Evolutionary conservation across 352 stramenopile genomes (phyloP), one percentile per base, ranked within the genome.

Genomic region (Lagenidium sp.): DNA sequence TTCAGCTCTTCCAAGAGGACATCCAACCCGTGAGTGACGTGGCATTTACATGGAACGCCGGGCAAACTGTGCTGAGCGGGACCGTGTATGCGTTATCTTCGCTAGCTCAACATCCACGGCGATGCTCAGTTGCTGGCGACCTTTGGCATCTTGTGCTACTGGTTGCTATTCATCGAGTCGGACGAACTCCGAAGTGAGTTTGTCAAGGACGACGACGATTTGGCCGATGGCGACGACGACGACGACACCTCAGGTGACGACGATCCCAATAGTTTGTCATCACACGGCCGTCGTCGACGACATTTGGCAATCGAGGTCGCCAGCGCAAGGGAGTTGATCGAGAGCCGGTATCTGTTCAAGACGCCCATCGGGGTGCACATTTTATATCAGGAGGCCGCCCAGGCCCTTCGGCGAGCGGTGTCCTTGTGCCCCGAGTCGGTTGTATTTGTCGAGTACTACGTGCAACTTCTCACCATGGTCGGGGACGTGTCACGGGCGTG

Each of bases 71-170:
- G n/a, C n/a, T n/a, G n/a, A n/a, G n/a, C n/a, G n/a, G n/a, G n/a
- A n/a, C n/a, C n/a, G n/a, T n/a, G n/a, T n/a, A n/a, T n/a, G n/a
- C n/a, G n/a, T n/a, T n/a, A n/a, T n/a, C n/a, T n/a, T 22, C 32
- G 28, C 13, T 54, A 78, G 68, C 29, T 75, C 4, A 67, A 78
- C 32, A 34, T 78, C 18, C 58, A 82, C 16, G 48, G 80, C 32
- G 77, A 92, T 29, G 53, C 63, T 4, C 64, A 74, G 10, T 37
- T 92, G 43, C 52, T 86, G 18, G 69, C 64, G 19, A 80, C 68
- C 36, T 88, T 89, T 49, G 80, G 80, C 0, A 73, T 87, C 35
- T 40, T 92, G 25, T 89, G 80, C 52, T 92, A 89, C 41, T 92
- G 80, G 80, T 57, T 92, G 23, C 55, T 92, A 20, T 71, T 92